Conservation (phyloP, 148 eudicot species). For the Nyssa sinensis region DNA sequence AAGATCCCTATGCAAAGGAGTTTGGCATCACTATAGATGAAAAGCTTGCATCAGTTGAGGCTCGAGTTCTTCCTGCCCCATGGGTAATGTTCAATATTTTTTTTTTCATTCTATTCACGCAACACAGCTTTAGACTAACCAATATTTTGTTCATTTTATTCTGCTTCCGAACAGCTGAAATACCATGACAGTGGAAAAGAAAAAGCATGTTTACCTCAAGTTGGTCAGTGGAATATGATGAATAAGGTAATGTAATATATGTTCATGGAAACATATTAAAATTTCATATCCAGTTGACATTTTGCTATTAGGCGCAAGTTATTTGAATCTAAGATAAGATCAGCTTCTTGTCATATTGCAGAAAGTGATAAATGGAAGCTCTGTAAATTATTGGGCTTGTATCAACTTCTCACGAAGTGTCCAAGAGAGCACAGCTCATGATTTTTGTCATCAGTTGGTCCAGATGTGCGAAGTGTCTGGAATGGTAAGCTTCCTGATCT, state of each 20-base stretch:
- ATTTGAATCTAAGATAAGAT: neutral
- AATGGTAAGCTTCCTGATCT: slow-evolving; percentile 43
- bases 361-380: slow-evolving; percentile 83
- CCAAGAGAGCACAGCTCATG: slow-evolving; percentile 62
- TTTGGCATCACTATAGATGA: slow-evolving; percentile 65
- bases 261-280: neutral
- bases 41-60: slow-evolving; percentile 65
- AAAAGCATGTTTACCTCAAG: slow-evolving; percentile 65
- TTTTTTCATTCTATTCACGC: neutral
- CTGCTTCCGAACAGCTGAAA: slow-evolving; percentile 49
- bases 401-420: slow-evolving; percentile 74
- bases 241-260: slow-evolving; percentile 50
- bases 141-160: neutral
- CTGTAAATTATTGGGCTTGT: slow-evolving; percentile 68
- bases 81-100: slow-evolving; percentile 39
- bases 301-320: neutral
- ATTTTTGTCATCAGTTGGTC: slow-evolving; percentile 68
- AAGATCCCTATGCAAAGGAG: slow-evolving; percentile 70
- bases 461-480: slow-evolving; percentile 78
- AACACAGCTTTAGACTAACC: neutral
- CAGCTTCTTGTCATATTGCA: slow-evolving; percentile 18
- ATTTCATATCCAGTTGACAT: neutral
- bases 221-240: slow-evolving; percentile 85
- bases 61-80: slow-evolving; percentile 78
- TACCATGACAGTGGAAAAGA: slow-evolving; percentile 66